Evolutionary conservation across 1,284 basidiomycete species (phyloP), one percentile per base, ranked within the genome.

Genomic region (Cystobasidium pallidum): DNA sequence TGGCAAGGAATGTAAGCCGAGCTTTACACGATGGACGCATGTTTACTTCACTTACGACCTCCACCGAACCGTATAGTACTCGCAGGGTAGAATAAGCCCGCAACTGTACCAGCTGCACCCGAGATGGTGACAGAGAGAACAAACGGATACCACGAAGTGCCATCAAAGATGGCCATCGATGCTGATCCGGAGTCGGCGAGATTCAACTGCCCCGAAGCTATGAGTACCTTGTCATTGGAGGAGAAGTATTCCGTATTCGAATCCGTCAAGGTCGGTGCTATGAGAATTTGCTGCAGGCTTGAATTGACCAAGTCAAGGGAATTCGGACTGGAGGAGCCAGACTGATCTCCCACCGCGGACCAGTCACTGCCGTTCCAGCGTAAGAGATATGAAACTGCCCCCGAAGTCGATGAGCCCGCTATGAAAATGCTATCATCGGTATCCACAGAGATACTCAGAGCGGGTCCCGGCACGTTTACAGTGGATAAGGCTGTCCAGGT

Each of bases 91-190:
- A 95, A 92, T 51, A 98, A 83, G 19, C 89, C 88, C 4, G 90
- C 87, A 19, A 94, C 84, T 30, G 87, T 83, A 54, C 93, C 94
- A 2, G 89, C 79, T 3, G 84, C 82, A 24, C 94, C 94, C 34
- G 86, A 83, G 0, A 86, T 79, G 1, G 88, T 85, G 8, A 88
- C 84, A 7, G 92, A 86, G 24, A 88, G 83, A 54, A 97, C 85
- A 80, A 92, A 97, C 0, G 95, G 95, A 77, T 89, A 87, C 81
- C 92, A 90, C 1, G 81, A 84, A 73, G 88, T 82, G 2, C 95
- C 95, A 80, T 99, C 95, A 78, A 88, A 98, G 70, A 98, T 83
- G 4, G 90, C 91, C 7, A 91, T 87, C 0, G 92, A 92, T 2
- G 88, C 88, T 78, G 89, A 89, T 66, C 91, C 92, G 73, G 88